Conservation (phyloP, 2,329 filamentous ascomycete species). For the Xylaria sp. region DNA sequence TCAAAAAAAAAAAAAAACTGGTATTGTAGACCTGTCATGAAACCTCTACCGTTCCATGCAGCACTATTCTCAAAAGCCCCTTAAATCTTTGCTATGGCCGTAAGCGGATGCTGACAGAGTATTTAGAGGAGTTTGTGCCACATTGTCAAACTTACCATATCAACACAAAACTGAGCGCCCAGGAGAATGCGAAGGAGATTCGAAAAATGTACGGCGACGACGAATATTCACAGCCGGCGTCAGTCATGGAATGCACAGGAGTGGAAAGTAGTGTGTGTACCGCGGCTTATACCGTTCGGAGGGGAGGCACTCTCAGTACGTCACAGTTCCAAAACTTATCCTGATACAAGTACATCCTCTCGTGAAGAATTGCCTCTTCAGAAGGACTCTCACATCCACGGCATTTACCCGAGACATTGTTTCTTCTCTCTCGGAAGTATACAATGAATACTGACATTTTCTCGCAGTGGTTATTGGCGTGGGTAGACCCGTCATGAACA, state of each 20-base stretch:
- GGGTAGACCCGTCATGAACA: constrained; percentile 69
- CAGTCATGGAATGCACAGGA: constrained; percentile 72
- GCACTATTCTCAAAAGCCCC: neutral
- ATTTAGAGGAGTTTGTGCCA: constrained; percentile 61
- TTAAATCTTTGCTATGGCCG: neutral
- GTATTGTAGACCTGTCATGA: neutral
- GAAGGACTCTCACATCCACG: neutral
- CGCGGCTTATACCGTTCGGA: constrained; percentile 64
- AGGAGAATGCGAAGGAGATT: constrained; percentile 63
- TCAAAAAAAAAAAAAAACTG: neutral
- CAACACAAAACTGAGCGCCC: constrained; percentile 54
- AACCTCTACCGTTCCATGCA: neutral
- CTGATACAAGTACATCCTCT: constrained; percentile 5
- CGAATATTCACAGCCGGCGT: constrained; percentile 67
- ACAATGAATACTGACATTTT: constrained; percentile 11
- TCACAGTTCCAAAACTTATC: constrained; percentile 17
- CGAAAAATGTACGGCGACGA: constrained; percentile 60
- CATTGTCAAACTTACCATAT: constrained; percentile 64
- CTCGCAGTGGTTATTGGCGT: constrained; percentile 68
- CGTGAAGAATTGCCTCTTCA: constrained; percentile 20
- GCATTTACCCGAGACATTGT: constrained; percentile 33
- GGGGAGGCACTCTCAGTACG: constrained; percentile 64
- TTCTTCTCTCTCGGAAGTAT: neutral
- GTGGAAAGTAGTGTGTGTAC: constrained; percentile 71
- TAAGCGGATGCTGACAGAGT: constrained; percentile 13